phyloP scores from a whole-genome alignment of 176 grass and related monocot species.

The Oryza punctata region DNA sequence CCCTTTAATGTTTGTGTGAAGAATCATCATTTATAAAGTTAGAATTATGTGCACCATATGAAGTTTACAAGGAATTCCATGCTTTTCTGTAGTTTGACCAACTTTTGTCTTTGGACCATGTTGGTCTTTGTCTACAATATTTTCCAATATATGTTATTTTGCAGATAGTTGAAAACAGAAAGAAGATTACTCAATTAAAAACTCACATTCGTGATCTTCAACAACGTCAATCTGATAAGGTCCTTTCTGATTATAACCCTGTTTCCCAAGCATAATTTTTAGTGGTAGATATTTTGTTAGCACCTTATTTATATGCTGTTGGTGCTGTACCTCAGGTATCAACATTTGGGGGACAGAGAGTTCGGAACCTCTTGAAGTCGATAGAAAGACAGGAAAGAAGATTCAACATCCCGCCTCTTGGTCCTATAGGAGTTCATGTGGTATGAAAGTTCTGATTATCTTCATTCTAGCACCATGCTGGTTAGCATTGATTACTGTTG shows the following conservation, averaged over 20 bases:
- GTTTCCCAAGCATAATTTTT: not conserved
- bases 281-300: not conserved
- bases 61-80: slow-evolving; percentile 11
- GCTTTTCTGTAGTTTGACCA: not conserved
- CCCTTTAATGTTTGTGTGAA: not conserved
- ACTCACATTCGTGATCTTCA: slow-evolving; percentile 57
- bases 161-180: slow-evolving; percentile 59
- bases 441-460: slow-evolving; percentile 54
- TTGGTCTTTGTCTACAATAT: slow-evolving; percentile 26
- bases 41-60: slow-evolving; percentile 3
- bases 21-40: not conserved
- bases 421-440: slow-evolving; percentile 85
- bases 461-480: slow-evolving; percentile 15
- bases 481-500: slow-evolving; percentile 1
- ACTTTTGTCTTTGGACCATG: slow-evolving; percentile 32
- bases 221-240: slow-evolving; percentile 61
- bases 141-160: slow-evolving; percentile 28
- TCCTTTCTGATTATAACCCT: slow-evolving; percentile 17
- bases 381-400: slow-evolving; percentile 57
- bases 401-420: slow-evolving; percentile 78
- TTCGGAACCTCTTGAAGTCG: slow-evolving; percentile 56
- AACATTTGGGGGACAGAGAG: slow-evolving; percentile 79
- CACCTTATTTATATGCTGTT: slow-evolving; percentile 24
- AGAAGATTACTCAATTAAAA: slow-evolving; percentile 37
- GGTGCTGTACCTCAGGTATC: slow-evolving; percentile 51